Evolutionary conservation across 2,329 filamentous ascomycete species (phyloP).

Genomic region (Capronia coronata): DNA sequence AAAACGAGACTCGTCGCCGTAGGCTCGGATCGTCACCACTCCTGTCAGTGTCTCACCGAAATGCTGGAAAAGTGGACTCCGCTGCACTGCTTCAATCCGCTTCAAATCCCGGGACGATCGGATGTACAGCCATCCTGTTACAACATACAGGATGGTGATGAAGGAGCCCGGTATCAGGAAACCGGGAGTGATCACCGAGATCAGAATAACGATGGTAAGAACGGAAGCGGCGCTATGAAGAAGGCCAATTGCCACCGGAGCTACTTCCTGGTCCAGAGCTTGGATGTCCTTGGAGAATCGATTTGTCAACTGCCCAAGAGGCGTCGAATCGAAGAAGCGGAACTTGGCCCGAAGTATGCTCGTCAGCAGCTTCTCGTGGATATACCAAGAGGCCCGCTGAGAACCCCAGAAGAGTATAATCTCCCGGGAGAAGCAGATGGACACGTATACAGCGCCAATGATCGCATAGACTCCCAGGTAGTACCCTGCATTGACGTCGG

Average conservation of each 20-base stretch:
- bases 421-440: slow-evolving; percentile 77
- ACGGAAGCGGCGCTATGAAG: slow-evolving; percentile 62
- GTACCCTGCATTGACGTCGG: slow-evolving; percentile 69
- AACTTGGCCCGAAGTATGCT: slow-evolving; percentile 84
- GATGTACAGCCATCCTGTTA: slow-evolving; percentile 82
- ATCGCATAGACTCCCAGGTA: slow-evolving; percentile 77
- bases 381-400: slow-evolving; percentile 73
- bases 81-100: slow-evolving; percentile 84
- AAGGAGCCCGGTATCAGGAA: slow-evolving; percentile 83
- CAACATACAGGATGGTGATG: slow-evolving; percentile 74
- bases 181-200: slow-evolving; percentile 79
- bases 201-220: slow-evolving; percentile 78
- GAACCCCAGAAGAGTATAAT: slow-evolving; percentile 89
- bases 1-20: slow-evolving; percentile 88
- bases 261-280: slow-evolving; percentile 90
- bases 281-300: slow-evolving; percentile 97
- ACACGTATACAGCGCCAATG: slow-evolving; percentile 69
- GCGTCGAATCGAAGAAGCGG: slow-evolving; percentile 95
- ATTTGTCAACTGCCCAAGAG: slow-evolving; percentile 94
- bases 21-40: slow-evolving; percentile 94
- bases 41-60: slow-evolving; percentile 93
- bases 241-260: slow-evolving; percentile 76
- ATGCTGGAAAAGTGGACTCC: slow-evolving; percentile 93
- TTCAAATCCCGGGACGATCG: slow-evolving; percentile 92
- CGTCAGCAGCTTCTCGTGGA: slow-evolving; percentile 72